Evolutionary conservation across 106 monocot genomes (phyloP).

Genomic region (Iris macrosiphon): DNA sequence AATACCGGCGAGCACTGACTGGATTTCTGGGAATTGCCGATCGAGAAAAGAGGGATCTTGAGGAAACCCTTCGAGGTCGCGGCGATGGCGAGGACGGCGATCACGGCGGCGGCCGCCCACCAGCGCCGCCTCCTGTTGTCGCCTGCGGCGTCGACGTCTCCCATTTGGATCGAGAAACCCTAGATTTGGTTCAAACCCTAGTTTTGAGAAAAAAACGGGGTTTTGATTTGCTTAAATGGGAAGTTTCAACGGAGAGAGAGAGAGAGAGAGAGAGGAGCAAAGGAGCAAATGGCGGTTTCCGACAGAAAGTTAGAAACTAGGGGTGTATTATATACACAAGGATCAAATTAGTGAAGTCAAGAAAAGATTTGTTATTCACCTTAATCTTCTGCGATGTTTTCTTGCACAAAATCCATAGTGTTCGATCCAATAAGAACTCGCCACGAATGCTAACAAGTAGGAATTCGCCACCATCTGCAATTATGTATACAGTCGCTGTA

Average conservation of each 20-base stretch:
- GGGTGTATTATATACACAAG: no score
- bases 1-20: not conserved
- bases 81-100: not conserved
- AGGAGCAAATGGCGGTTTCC: no score
- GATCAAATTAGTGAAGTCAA: no score
- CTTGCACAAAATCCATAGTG: no score
- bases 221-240: not conserved
- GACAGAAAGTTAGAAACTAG: no score
- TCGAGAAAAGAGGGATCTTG: not conserved
- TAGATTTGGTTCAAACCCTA: not conserved
- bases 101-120: not conserved
- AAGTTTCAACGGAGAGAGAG: not conserved
- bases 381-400: no score
- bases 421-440: no score
- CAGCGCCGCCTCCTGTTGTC: not conserved
- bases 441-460: no score
- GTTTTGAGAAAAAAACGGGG: not conserved
- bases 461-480: no score
- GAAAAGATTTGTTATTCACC: no score
- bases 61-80: conserved; percentile 2
- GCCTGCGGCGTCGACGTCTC: not conserved
- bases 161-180: not conserved
- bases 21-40: not conserved
- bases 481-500: no score
- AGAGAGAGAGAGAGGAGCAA: no score